Evolutionary conservation across 805 yeast genomes (phyloP), one percentile per base, ranked within the genome.

Genomic region (Barnettozyma siamensis): DNA sequence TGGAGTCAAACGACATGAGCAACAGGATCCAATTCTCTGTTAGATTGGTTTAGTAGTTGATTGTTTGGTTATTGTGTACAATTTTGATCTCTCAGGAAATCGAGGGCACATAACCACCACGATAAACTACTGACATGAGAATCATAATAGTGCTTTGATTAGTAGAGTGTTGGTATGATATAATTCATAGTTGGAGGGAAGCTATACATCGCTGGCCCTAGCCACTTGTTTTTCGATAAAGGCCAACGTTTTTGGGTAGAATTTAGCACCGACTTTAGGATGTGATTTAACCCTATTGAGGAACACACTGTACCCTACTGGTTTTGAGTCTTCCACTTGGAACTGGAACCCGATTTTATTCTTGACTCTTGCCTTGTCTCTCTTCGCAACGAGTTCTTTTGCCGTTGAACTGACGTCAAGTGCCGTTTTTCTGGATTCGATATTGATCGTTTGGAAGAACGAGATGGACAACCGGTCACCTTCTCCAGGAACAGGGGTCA

Each of bases 151-250:
- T n/a, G n/a, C n/a, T n/a, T n/a, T n/a, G n/a, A n/a, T n/a, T n/a
- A n/a, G n/a, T n/a, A n/a, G n/a, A n/a, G n/a, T n/a, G n/a, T n/a
- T n/a, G n/a, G n/a, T n/a, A n/a, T n/a, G n/a, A n/a, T n/a, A n/a
- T n/a, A n/a, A n/a, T n/a, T n/a, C n/a, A n/a, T n/a, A n/a, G n/a
- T n/a, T n/a, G n/a, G n/a, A n/a, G n/a, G n/a, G n/a, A n/a, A n/a
- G n/a, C n/a, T 31, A 20, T 63, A 69, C 3, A 76, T 39, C 42
- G 72, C 69, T 78, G 80, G 82, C 64, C 70, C 9, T 62, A 51
- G 26, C 45, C 33, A 46, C 31, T 35, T 43, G 44, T 12, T 43
- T 37, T 17, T 35, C 40, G n/a, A 71, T 68, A 44, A 66, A 64
- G 24, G 55, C 50, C 39, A 67, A 57, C 2, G 65, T 51, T 12